Evolutionary conservation across 176 grass and related monocot genomes (phyloP).

Genomic region (Pontederia crassipes): DNA sequence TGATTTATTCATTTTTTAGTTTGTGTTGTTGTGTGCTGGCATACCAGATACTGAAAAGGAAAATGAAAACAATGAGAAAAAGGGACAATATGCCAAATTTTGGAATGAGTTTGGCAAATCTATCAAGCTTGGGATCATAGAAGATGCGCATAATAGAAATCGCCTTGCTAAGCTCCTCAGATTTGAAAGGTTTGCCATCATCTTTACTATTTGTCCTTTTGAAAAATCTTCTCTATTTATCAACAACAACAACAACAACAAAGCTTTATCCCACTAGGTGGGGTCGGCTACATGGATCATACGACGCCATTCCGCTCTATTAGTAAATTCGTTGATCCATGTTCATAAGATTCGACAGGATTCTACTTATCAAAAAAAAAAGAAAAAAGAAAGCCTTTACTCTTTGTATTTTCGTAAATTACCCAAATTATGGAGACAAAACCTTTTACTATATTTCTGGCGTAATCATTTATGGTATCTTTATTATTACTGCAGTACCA

Average conservation of each 20-base stretch:
- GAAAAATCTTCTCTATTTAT: not conserved
- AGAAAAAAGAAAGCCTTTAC: not conserved
- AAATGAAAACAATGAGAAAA: slow-evolving; percentile 63
- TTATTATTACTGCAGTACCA: slow-evolving; percentile 48
- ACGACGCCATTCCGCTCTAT: too few relatives aligned
- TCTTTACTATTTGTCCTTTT: not conserved
- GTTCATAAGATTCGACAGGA: too few relatives aligned
- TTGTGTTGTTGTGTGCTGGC: not conserved
- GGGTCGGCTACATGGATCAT: too few relatives aligned
- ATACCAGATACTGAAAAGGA: slow-evolving; percentile 52
- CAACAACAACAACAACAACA: too few relatives aligned
- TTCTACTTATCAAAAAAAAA: too few relatives aligned
- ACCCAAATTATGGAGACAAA: not conserved
- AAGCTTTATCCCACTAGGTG: too few relatives aligned
- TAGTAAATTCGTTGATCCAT: too few relatives aligned
- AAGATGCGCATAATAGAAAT: slow-evolving; percentile 97
- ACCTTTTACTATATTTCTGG: not conserved
- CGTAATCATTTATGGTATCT: not conserved
- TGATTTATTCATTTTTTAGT: not conserved
- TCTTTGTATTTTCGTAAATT: not conserved
- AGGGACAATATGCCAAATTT: slow-evolving; percentile 83
- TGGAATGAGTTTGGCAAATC: slow-evolving; percentile 99
- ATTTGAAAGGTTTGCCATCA: slow-evolving; percentile 68
- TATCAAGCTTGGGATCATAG: slow-evolving; percentile 92
- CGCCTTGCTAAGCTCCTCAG: slow-evolving; percentile 89